A percentile compares a stretch with the other conserved stretches of the same genome.
phyloP scores from a whole-genome alignment of 1,284 basidiomycete species.

The Athelia sp. region DNA sequence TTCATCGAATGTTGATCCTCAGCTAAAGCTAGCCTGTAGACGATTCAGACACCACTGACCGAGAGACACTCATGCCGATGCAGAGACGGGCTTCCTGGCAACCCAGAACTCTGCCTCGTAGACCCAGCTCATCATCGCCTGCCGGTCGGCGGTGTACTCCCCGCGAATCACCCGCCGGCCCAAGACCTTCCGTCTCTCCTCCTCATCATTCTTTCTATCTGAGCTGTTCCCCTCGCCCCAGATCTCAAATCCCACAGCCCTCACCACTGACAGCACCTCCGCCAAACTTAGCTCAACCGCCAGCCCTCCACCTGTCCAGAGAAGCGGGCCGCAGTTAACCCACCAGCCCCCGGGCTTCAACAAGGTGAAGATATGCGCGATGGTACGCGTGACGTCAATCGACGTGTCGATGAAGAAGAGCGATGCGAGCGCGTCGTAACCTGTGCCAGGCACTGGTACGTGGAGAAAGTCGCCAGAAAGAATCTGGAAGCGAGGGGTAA shows the following conservation, averaged over 20 bases:
- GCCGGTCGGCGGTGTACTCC: constrained; percentile 56
- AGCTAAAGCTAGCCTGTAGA: too few relatives aligned
- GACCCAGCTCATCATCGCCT: constrained; percentile 64
- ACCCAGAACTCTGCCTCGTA: constrained; percentile 66
- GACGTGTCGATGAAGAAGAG: constrained; percentile 73
- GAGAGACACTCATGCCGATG: too few relatives aligned
- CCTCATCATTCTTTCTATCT: background rate
- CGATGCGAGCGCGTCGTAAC: constrained; percentile 57
- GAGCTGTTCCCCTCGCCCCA: constrained; percentile 8
- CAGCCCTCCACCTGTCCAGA: constrained; percentile 54
- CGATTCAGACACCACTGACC: too few relatives aligned
- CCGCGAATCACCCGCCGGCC: constrained; percentile 42
- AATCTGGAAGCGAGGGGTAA: constrained; percentile 32
- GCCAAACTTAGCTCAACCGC: constrained; percentile 60
- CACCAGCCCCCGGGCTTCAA: constrained; percentile 55
- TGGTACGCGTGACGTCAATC: constrained; percentile 47
- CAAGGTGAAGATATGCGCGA: constrained; percentile 46
- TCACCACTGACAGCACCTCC: constrained; percentile 45
- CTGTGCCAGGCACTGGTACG: constrained; percentile 22
- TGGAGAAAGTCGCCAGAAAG: constrained; percentile 51
- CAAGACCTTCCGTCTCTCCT: constrained; percentile 6
- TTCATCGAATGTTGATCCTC: too few relatives aligned
- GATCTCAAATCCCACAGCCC: constrained; percentile 47
- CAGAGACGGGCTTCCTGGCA: constrained; percentile 38
- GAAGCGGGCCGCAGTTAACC: constrained; percentile 65